These are phyloP conservation scores for Aspergillus sp. DNA, from an alignment of 2,329 filamentous ascomycete genomes.

Conservation along the genomic window DNA sequence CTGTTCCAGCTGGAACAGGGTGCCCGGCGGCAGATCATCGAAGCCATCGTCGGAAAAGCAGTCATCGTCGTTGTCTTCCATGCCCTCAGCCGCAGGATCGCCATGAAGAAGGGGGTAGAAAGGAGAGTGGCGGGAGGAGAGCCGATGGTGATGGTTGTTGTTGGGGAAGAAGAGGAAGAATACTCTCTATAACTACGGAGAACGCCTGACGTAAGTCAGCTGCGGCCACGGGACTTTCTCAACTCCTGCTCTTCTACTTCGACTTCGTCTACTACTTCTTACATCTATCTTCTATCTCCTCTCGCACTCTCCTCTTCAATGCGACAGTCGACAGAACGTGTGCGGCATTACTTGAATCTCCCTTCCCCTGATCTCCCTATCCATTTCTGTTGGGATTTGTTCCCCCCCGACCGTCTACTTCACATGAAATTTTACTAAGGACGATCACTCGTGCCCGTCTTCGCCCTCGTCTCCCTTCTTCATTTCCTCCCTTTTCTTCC, in stretches of 20 bases:
- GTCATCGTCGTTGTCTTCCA: conserved; percentile 48
- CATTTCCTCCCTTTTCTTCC: conserved; percentile 5
- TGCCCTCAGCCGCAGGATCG: conserved; percentile 32
- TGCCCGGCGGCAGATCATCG: conserved; percentile 42
- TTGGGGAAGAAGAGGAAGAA: background rate
- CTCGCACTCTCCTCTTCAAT: conserved; percentile 3
- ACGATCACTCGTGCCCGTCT: conserved; percentile 16
- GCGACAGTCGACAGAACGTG: background rate
- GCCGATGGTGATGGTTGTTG: background rate
- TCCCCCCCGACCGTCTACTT: conserved; percentile 25
- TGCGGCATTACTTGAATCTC: background rate
- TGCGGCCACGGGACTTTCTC: conserved; percentile 13
- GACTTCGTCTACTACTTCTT: conserved; percentile 2
- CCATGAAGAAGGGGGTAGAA: conserved; percentile 24
- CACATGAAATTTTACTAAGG: conserved; percentile 31
- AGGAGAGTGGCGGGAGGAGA: background rate
- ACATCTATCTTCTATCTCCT: conserved; percentile 7
- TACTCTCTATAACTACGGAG: conserved; percentile 9
- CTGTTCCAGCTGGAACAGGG: conserved; percentile 45
- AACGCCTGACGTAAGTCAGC: conserved; percentile 10
- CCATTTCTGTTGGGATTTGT: background rate
- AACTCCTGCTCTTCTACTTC: conserved; percentile 3
- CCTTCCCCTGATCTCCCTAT: background rate
- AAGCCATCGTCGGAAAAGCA: conserved; percentile 48
- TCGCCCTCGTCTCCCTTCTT: conserved; percentile 9